Percentiles rank a stretch among this genome's conserved stretches.
These are phyloP conservation scores for Sporisorium reilianum DNA, from an alignment of 1,284 basidiomycete genomes.

Conservation along the genomic window DNA sequence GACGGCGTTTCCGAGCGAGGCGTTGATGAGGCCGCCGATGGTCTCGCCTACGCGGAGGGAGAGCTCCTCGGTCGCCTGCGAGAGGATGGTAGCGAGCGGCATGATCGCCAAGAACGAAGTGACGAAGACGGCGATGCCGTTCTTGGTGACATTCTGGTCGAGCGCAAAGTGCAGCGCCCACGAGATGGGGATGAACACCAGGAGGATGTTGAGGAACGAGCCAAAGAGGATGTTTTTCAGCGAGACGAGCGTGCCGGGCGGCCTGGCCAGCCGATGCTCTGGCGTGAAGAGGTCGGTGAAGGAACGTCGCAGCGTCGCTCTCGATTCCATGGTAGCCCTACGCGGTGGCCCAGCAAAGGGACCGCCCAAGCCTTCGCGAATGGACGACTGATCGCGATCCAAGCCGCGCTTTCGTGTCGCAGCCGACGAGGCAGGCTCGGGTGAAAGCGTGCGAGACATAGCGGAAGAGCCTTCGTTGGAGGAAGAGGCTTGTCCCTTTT, in stretches of 20 bases:
- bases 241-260: conserved; percentile 38
- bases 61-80: conserved; percentile 61
- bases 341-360: conserved; percentile 52
- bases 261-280: conserved; percentile 44
- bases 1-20: conserved; percentile 63
- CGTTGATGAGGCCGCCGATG: conserved; percentile 63
- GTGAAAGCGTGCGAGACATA: conserved; percentile 20
- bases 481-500: conserved; percentile 35
- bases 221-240: conserved; percentile 55
- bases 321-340: conserved; percentile 46
- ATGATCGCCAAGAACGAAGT: conserved; percentile 64
- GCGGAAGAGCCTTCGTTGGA: conserved; percentile 37
- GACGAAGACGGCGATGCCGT: conserved; percentile 55
- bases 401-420: conserved; percentile 17
- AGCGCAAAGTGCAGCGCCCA: conserved; percentile 59
- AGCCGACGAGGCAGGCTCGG: conserved; percentile 20
- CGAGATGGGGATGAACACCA: conserved; percentile 59
- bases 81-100: conserved; percentile 60
- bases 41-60: conserved; percentile 64
- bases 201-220: conserved; percentile 51
- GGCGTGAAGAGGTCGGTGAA: conserved; percentile 57
- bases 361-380: conserved; percentile 38
- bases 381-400: conserved; percentile 39
- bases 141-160: conserved; percentile 35
- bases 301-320: conserved; percentile 40